Conservation (phyloP, 192 early-diverging fungal genomes). For the Oehlia diaphana region DNA sequence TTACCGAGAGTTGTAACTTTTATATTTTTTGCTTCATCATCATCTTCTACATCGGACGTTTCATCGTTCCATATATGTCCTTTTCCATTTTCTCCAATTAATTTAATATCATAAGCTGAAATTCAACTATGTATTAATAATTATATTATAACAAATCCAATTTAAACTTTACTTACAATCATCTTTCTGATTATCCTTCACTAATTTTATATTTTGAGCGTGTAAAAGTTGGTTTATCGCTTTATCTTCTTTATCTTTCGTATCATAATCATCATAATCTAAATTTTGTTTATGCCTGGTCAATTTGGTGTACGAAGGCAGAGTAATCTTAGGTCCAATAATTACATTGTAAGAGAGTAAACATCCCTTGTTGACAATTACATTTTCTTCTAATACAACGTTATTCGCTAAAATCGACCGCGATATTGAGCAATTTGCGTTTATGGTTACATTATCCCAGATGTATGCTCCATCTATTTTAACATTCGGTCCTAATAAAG, state of each 20-base stretch:
- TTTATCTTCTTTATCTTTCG: conserved; percentile 35
- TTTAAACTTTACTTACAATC: conserved; percentile 10
- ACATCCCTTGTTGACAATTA: conserved; percentile 71
- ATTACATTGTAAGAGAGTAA: conserved; percentile 64
- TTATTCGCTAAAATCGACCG: conserved; percentile 76
- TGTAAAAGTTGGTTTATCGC: neutral
- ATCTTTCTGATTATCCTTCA: neutral
- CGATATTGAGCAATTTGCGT: conserved; percentile 63
- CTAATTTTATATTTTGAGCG: too few relatives aligned
- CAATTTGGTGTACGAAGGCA: conserved; percentile 69
- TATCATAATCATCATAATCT: conserved; percentile 41
- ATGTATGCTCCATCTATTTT: conserved; percentile 81
- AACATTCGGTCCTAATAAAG: conserved; percentile 62
- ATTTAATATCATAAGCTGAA: conserved; percentile 36
- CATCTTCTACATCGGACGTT: conserved; percentile 17
- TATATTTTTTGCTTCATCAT: conserved; percentile 60
- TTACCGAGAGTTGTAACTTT: conserved; percentile 50
- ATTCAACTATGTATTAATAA: neutral
- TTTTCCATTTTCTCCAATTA: conserved; percentile 58
- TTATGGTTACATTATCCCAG: conserved; percentile 77
- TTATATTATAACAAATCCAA: too few relatives aligned
- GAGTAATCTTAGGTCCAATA: conserved; percentile 70
- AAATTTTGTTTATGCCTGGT: conserved; percentile 43
- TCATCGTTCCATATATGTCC: conserved; percentile 61
- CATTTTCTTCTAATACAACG: conserved; percentile 65